Conservation (phyloP, 2,329 filamentous ascomycete genomes). For the Apiospora rasikravindrae region DNA sequence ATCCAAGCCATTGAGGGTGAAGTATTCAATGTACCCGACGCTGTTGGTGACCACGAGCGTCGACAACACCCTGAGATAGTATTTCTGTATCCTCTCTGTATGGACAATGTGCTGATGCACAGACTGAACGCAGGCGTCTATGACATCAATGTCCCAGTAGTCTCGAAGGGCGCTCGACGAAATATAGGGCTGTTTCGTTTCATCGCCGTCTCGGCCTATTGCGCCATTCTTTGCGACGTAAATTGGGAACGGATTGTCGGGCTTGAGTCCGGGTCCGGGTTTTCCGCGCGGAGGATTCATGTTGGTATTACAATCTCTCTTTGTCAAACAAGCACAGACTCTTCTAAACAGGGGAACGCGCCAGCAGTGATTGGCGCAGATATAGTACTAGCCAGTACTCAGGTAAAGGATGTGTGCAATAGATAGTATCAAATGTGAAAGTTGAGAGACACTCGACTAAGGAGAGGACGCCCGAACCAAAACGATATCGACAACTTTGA, state of each 20-base stretch:
- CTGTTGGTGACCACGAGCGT: background rate
- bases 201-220: background rate
- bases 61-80: background rate
- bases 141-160: background rate
- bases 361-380: background rate
- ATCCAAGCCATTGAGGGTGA: background rate
- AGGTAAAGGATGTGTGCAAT: background rate
- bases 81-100: background rate
- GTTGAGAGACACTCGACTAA: background rate
- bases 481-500: background rate
- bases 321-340: background rate
- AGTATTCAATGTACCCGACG: background rate
- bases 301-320: background rate
- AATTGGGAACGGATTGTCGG: background rate
- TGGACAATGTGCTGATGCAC: background rate
- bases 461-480: background rate
- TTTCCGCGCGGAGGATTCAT: background rate
- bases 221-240: background rate
- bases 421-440: background rate
- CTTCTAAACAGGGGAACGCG: background rate
- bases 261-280: background rate
- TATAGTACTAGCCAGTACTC: background rate
- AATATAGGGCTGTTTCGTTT: background rate
- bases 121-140: background rate
- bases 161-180: background rate